Percentiles rank a stretch among this genome's conserved stretches.
phyloP scores from a whole-genome alignment of 2,329 filamentous ascomycete species.

The Dactylonectria estremocensis region DNA sequence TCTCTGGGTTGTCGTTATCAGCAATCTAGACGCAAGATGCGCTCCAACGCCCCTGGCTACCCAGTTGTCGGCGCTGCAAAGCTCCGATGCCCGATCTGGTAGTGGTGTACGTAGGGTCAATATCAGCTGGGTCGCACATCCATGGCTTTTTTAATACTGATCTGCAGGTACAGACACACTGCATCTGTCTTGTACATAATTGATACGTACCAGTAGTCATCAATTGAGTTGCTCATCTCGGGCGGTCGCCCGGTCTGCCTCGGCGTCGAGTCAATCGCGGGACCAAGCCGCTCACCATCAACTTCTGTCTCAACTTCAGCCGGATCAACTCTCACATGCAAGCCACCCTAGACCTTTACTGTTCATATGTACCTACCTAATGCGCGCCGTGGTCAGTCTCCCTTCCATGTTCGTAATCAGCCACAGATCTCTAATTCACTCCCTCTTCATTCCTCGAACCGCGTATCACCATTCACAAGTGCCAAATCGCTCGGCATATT shows the following conservation, averaged over 20 bases:
- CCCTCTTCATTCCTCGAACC: neutral
- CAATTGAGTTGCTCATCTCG: neutral
- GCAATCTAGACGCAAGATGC: neutral
- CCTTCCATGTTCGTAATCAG: neutral
- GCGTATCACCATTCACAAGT: constrained; percentile 19
- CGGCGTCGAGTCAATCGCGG: neutral
- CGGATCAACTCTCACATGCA: neutral
- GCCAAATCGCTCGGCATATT: neutral
- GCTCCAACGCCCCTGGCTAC: neutral
- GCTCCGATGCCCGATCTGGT: neutral
- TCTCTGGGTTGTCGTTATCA: neutral
- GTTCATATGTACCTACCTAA: too few species aligned
- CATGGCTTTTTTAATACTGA: neutral
- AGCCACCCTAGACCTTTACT: neutral
- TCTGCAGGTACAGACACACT: neutral
- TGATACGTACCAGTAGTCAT: too few species aligned
- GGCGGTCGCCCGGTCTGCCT: neutral
- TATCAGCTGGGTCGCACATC: neutral
- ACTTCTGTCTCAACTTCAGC: neutral
- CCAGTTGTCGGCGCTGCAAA: neutral
- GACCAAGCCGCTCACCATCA: neutral
- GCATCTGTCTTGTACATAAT: neutral
- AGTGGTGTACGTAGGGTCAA: neutral
- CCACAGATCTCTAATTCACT: neutral
- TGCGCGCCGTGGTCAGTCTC: neutral